phyloP scores from a whole-genome alignment of 2,329 filamentous ascomycete genomes.

The Alternaria metachromatica region DNA sequence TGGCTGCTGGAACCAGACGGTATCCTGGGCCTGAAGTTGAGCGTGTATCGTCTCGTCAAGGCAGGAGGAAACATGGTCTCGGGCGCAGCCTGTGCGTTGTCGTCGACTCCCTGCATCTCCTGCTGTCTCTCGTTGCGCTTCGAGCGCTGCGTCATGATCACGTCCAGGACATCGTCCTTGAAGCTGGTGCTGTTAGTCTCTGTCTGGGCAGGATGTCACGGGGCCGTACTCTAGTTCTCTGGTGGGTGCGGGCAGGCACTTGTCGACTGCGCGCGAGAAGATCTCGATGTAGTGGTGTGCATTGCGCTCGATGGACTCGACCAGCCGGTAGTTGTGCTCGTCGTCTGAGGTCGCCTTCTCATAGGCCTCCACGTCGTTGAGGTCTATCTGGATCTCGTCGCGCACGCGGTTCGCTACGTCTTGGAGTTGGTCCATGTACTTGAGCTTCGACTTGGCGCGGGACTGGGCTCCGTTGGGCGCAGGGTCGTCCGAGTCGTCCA shows the following conservation, averaged over 20 bases:
- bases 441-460: slow-evolving; percentile 67
- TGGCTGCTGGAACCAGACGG: slow-evolving; percentile 70
- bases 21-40: slow-evolving; percentile 94
- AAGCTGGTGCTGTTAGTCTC: slow-evolving; percentile 65
- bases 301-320: slow-evolving; percentile 86
- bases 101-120: slow-evolving; percentile 50
- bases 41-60: slow-evolving; percentile 89
- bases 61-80: slow-evolving; percentile 88
- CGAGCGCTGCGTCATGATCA: slow-evolving; percentile 91
- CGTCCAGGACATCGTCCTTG: slow-evolving; percentile 96
- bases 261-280: slow-evolving; percentile 85
- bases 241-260: slow-evolving; percentile 78
- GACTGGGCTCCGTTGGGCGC: slow-evolving; percentile 54
- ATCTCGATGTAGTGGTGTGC: slow-evolving; percentile 96
- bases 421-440: slow-evolving; percentile 89
- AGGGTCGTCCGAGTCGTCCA: slow-evolving; percentile 77
- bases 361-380: slow-evolving; percentile 86
- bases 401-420: slow-evolving; percentile 80
- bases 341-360: slow-evolving; percentile 71
- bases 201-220: neutral
- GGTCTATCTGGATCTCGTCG: slow-evolving; percentile 81
- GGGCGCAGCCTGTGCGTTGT: slow-evolving; percentile 66
- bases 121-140: slow-evolving; percentile 80
- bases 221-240: slow-evolving; percentile 73
- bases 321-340: slow-evolving; percentile 68